Evolutionary conservation across 768 basidiomycete genomes (phyloP), one percentile per base, ranked within the genome.

Genomic region (Lyophyllum shimeji): DNA sequence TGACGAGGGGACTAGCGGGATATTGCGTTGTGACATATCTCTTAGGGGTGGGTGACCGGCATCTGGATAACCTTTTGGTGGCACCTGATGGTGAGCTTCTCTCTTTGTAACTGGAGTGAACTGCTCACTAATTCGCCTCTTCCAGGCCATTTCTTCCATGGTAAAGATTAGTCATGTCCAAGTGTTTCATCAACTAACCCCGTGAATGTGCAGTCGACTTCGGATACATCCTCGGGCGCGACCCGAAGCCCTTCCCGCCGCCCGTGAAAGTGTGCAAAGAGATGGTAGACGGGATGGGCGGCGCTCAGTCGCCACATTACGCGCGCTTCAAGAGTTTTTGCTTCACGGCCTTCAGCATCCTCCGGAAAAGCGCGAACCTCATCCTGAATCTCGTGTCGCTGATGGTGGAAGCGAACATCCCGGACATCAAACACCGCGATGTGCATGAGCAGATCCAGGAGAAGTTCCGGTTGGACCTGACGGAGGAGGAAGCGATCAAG

Each of bases 281-380:
- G 68, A 99, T 98, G 97, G 93, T 98, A 0, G 97, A 99, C 68
- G 96, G 92, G 11, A 96, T 99, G 95, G 97, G 97, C n/a, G 96
- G 97, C 11, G 87, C 92, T 1, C 85, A 90, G 65, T 96, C 95
- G 6, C 83, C 89, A n/a, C 96, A 98, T 69, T 98, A 98, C 70
- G 83, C 87, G 23, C 88, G 95, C 27, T 99, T 99, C 85, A 95
- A 98, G 72, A 89, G 85, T 63, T 89, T 95, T 61, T 97, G 93
- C 69, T 96, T 95, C 71, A 98, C 96, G n/a, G 97, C 94, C 1
- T 98, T 98, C 74, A 91, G 90, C 51, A 94, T 93, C 65, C 82
- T 98, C 53, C 86, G 96, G 62, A 98, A 98, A 79, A 95, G 91
- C 67, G 93, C 96, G 40, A 98, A 98, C 75, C 84, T 99, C 47